Conservation (phyloP, 2,329 filamentous ascomycete species). For the Talaromyces sp. region DNA sequence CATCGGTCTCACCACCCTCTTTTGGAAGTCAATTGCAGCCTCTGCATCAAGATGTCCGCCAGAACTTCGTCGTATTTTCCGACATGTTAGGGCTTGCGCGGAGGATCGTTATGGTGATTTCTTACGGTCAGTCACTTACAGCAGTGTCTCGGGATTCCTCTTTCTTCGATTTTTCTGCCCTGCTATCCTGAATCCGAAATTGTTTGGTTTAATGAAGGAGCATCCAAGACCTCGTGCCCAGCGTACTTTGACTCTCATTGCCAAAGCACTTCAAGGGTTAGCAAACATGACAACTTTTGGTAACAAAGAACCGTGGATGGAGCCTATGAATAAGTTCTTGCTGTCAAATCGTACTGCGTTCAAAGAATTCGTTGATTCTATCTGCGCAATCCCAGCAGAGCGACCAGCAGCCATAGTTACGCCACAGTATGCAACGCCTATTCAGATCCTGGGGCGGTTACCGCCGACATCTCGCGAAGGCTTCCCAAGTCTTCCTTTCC, state of each 20-base stretch:
- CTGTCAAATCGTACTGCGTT: slow-evolving; percentile 72
- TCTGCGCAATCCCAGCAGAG: slow-evolving; percentile 79
- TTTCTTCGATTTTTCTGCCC: slow-evolving; percentile 95
- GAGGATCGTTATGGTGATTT: slow-evolving; percentile 95
- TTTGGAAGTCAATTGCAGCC: slow-evolving; percentile 79
- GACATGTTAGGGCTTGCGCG: slow-evolving; percentile 87
- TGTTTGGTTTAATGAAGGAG: slow-evolving; percentile 84
- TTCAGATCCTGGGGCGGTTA: slow-evolving; percentile 81
- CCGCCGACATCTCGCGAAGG: slow-evolving; percentile 81
- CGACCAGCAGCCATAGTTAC: slow-evolving; percentile 65
- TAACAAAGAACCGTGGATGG: slow-evolving; percentile 98
- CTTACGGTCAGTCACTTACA: slow-evolving; percentile 83
- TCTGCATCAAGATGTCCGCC: slow-evolving; percentile 75
- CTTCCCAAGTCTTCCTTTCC: slow-evolving; percentile 86
- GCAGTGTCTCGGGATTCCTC: slow-evolving; percentile 89
- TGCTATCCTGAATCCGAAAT: slow-evolving; percentile 90
- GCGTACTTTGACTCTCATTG: slow-evolving; percentile 84
- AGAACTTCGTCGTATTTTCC: slow-evolving; percentile 80
- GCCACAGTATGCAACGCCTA: slow-evolving; percentile 86
- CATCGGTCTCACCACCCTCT: slow-evolving; percentile 71
- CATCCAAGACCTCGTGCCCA: slow-evolving; percentile 80
- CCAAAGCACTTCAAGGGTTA: slow-evolving; percentile 86
- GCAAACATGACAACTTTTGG: slow-evolving; percentile 90
- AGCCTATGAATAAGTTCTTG: slow-evolving; percentile 92
- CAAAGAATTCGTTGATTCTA: slow-evolving; percentile 80